phyloP scores from a whole-genome alignment of 2,329 filamentous ascomycete species.

The Xylariaceae sp. region DNA sequence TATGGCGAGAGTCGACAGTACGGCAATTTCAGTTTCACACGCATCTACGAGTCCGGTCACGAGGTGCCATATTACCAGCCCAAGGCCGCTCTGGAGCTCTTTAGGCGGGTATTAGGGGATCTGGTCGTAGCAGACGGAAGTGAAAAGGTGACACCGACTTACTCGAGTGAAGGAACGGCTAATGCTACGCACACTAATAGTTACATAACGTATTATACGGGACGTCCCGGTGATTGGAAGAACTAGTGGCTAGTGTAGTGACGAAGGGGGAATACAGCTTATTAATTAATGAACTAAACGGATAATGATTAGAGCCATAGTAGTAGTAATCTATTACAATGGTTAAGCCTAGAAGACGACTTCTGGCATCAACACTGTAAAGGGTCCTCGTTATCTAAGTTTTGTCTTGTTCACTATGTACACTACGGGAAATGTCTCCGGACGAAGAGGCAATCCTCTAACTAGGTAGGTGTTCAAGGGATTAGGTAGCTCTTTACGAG shows the following conservation, averaged over 20 bases:
- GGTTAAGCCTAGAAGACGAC: no score
- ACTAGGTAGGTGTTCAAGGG: no score
- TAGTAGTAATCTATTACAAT: no score
- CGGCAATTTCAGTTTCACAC: conserved; percentile 71
- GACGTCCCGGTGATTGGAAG: conserved; percentile 29
- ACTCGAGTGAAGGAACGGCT: conserved; percentile 58
- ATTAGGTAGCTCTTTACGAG: no score
- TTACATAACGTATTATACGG: conserved; percentile 60
- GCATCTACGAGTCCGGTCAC: conserved; percentile 69
- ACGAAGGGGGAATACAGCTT: no score
- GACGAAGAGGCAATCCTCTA: no score
- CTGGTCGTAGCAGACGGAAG: conserved; percentile 58
- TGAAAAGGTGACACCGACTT: conserved; percentile 52
- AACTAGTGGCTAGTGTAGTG: not conserved
- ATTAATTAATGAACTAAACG: no score
- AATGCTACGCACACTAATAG: conserved; percentile 60
- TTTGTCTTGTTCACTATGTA: no score
- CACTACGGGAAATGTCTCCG: no score
- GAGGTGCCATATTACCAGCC: conserved; percentile 65
- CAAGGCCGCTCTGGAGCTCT: conserved; percentile 60
- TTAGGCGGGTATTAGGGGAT: conserved; percentile 61
- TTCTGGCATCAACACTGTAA: no score
- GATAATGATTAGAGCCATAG: no score
- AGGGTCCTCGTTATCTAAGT: no score
- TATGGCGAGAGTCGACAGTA: conserved; percentile 74